These are phyloP conservation scores for Cryptococcus deneoformans DNA, from an alignment of 1,284 basidiomycete species.

Conservation along the genomic window DNA sequence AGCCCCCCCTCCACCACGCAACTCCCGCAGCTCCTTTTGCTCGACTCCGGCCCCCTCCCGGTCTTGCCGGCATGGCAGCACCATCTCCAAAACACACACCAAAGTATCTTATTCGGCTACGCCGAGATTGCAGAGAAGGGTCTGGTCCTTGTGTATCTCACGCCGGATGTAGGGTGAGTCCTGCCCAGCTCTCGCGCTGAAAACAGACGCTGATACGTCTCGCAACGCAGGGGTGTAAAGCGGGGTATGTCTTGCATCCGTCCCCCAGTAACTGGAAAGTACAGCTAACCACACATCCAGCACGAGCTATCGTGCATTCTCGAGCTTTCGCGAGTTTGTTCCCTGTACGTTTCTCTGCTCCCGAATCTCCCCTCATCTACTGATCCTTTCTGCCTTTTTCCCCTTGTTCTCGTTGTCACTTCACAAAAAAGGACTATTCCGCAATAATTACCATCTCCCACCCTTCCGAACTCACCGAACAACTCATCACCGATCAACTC, in stretches of 20 bases:
- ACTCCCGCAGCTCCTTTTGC: slow-evolving; percentile 3
- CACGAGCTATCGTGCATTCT: slow-evolving; percentile 41
- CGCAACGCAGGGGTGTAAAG: slow-evolving; percentile 17
- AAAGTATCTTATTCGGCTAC: slow-evolving; percentile 28
- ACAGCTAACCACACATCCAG: slow-evolving; percentile 9
- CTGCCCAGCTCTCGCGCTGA: neutral
- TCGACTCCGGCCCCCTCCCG: slow-evolving; percentile 24
- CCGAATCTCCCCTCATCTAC: neutral
- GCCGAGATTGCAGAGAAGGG: slow-evolving; percentile 26
- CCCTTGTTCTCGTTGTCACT: neutral
- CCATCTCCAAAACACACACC: slow-evolving; percentile 6
- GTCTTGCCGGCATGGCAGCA: slow-evolving; percentile 18
- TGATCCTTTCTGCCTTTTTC: neutral
- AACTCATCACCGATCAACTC: slow-evolving; percentile 27
- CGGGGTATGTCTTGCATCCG: slow-evolving; percentile 11
- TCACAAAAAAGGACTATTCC: slow-evolving; percentile 32
- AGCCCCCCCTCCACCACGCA: slow-evolving; percentile 13
- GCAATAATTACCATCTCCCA: slow-evolving; percentile 35
- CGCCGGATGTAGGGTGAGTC: slow-evolving; percentile 34
- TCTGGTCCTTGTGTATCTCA: slow-evolving; percentile 22
- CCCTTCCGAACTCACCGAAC: slow-evolving; percentile 29
- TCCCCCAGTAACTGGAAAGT: neutral
- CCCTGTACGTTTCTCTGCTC: slow-evolving; percentile 21
- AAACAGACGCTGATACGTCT: neutral
- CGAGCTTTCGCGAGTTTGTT: slow-evolving; percentile 38